Evolutionary conservation across 495 filamentous ascomycete genomes (phyloP).

Genomic region (Acidiella bohemica): DNA sequence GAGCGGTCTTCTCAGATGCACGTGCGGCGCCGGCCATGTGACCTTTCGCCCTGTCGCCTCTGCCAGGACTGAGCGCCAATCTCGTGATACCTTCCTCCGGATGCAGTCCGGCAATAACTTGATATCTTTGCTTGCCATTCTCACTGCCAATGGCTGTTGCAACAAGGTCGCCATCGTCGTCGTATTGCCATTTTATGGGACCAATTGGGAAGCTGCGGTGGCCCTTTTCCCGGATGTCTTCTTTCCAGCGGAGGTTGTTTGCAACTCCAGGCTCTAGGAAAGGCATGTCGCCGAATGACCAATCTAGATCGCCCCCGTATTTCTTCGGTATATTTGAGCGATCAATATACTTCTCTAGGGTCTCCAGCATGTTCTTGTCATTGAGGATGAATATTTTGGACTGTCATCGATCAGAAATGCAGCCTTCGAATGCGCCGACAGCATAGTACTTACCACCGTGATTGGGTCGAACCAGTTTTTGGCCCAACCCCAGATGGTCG

Average conservation of each 20-base stretch:
- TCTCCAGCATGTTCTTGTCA: constrained; percentile 52
- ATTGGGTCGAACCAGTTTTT: constrained; percentile 93
- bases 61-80: constrained; percentile 14
- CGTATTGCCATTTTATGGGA: constrained; percentile 28
- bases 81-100: constrained; percentile 12
- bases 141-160: constrained; percentile 27
- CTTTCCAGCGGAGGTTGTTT: constrained; percentile 25
- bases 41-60: too few species aligned
- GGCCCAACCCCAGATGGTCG: constrained; percentile 88
- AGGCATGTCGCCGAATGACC: constrained; percentile 59
- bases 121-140: constrained; percentile 21
- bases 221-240: constrained; percentile 13
- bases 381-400: constrained; percentile 85
- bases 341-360: constrained; percentile 70
- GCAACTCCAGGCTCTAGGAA: constrained; percentile 45
- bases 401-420: constrained; percentile 1
- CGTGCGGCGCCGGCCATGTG: not conserved
- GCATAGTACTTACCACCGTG: constrained; percentile 41
- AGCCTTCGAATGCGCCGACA: too few species aligned
- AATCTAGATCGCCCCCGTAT: constrained; percentile 75
- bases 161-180: constrained; percentile 22
- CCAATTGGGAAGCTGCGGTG: constrained; percentile 26
- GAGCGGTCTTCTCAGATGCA: not conserved
- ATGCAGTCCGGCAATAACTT: constrained; percentile 21
- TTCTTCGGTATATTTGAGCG: constrained; percentile 62